Evolutionary conservation across 2,329 filamentous ascomycete genomes (phyloP).

Genomic region (Diplodia intermedia): DNA sequence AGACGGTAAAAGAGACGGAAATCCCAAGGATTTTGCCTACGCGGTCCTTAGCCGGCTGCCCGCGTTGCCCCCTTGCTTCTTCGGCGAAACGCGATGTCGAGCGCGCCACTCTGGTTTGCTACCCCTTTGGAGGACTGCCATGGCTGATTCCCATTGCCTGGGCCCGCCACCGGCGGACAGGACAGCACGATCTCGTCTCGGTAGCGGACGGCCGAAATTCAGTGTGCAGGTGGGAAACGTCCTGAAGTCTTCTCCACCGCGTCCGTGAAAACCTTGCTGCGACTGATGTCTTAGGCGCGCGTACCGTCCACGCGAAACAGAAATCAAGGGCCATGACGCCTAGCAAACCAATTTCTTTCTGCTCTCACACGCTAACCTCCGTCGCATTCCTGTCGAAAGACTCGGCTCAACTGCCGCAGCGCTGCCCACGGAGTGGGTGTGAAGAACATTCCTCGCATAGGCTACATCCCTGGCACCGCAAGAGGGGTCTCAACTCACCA

Average conservation of each 20-base stretch:
- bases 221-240: constrained; percentile 27
- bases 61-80: constrained; percentile 31
- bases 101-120: constrained; percentile 33
- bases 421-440: constrained; percentile 30
- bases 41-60: constrained; percentile 28
- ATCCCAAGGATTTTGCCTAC: constrained; percentile 24
- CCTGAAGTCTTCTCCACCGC: constrained; percentile 26
- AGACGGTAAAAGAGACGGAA: constrained; percentile 34
- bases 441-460: constrained; percentile 34
- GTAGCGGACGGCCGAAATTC: constrained; percentile 30
- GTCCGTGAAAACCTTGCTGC: constrained; percentile 33
- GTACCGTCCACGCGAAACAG: constrained; percentile 29
- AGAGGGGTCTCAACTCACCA: constrained; percentile 40
- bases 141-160: constrained; percentile 27
- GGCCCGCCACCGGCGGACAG: constrained; percentile 19
- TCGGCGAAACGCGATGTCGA: constrained; percentile 33
- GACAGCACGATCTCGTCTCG: constrained; percentile 32
- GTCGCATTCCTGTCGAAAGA: constrained; percentile 33
- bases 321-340: constrained; percentile 33
- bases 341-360: constrained; percentile 34
- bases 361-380: constrained; percentile 31
- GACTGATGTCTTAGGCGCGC: constrained; percentile 34
- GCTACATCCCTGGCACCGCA: constrained; percentile 45
- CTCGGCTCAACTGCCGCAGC: constrained; percentile 31
- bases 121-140: constrained; percentile 27